Evolutionary conservation across 345 rosid genomes (phyloP), one percentile per base, ranked within the genome.

Genomic region (Barbarea vulgaris): DNA sequence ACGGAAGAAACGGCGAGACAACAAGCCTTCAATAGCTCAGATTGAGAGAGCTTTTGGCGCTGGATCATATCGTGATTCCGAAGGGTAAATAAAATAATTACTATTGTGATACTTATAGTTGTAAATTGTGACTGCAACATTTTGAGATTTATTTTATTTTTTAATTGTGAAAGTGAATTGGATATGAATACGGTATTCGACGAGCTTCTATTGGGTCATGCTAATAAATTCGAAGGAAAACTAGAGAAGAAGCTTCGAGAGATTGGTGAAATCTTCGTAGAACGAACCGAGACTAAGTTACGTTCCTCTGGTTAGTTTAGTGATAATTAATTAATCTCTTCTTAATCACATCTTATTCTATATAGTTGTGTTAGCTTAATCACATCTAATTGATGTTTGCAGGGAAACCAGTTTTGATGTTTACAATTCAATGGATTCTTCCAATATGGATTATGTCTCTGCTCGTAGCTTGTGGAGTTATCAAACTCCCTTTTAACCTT

Each of bases 21-120:
- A 85, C 71, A 79, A 85, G 64, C 84, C 86, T 24, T 69, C 84
- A 4, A 59, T 88, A 51, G 72, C 84, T 77, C 84, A 81, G 70
- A 79, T 94, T 15, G 97, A 94, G 74, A 84, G 86, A 8, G 97
- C 89, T n/a, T 79, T 91, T 31, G 96, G 97, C 27, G 87, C 96
- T 12, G 95, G 97, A 66, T 82, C 86, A 34, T 94, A 83, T 56
- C 91, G 96, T 19, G 93, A 94, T 72, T 28, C 80, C 6, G 95
- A 91, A 30, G 71, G 70, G 96, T 84, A 77, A 21, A 73, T 7
- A 31, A 3, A 27, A 3, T 59, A 3, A 21, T 22, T 28, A 52
- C 19, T 2, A n/a, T 15, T 41, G 4, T 31, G 0, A 1, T 11
- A 55, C 18, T 13, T 39, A 5, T 19, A 30, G 8, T 33, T 18